Evolutionary conservation across 345 rosid species (phyloP).

Genomic region (Bruguiera gymnorhiza): DNA sequence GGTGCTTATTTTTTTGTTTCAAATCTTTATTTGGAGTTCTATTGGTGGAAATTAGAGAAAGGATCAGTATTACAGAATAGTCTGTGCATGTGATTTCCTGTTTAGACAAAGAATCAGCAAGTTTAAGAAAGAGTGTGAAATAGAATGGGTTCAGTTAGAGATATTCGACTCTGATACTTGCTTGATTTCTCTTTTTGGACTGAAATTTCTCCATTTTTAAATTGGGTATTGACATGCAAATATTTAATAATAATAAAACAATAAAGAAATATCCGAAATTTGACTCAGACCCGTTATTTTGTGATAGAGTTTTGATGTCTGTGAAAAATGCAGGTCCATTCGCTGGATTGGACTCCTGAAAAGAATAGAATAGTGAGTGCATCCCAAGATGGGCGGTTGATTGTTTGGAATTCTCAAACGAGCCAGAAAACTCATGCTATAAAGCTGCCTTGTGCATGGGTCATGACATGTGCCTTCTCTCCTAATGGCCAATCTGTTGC

Average conservation of each 20-base stretch:
- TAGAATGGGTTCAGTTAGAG: too few species aligned
- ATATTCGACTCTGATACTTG: too few species aligned
- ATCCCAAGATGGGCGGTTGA: conserved; percentile 86
- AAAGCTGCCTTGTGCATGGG: conserved; percentile 95
- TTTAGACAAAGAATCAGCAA: background rate
- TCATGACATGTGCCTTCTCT: conserved; percentile 97
- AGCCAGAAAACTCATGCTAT: conserved; percentile 98
- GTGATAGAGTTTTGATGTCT: conserved; percentile 9
- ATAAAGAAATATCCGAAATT: too few species aligned
- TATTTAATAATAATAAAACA: too few species aligned
- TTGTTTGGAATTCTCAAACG: conserved; percentile 94
- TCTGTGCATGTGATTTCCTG: background rate
- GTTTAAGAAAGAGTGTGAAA: background rate
- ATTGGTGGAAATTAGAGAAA: background rate
- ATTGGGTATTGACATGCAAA: too few species aligned
- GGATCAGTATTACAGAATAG: background rate
- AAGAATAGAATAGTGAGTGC: conserved; percentile 89
- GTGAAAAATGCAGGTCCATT: conserved; percentile 58
- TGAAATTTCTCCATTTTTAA: too few species aligned
- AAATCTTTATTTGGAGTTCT: background rate
- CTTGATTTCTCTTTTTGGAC: too few species aligned
- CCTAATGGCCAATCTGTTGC: conserved; percentile 93
- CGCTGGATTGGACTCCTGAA: conserved; percentile 88
- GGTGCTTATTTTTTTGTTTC: conserved; percentile 23
- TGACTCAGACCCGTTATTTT: background rate